Base-by-base conservation (phyloP, 139 green algal genomes). In the Ostreobium quekettii region DNA sequence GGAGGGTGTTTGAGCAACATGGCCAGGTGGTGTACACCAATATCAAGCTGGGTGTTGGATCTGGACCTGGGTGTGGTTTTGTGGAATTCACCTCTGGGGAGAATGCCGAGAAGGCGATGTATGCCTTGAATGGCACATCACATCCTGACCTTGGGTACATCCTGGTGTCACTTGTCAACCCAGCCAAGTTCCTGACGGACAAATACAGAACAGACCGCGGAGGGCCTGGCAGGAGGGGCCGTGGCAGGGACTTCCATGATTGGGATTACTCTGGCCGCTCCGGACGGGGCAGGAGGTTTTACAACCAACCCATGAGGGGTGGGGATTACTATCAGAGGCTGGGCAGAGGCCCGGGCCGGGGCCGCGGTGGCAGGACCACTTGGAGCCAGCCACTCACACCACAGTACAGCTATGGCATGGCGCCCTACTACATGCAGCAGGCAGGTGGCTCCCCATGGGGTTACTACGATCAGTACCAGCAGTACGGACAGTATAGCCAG, bases 51-150 rank as follows among this genome's bases (percentile, higher is more conserved):
- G n/a, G 61, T 5, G 6, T n/a, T n/a, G 61, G 61, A 3, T 38
- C 53, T 36, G 36, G 61, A n/a, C 61, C 61, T 29, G 61, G 61
- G 19, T 68, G 61, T 68, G 61, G 61, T 36, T 68, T 68, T 53
- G 61, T 68, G 35, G 61, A 68, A 3, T 68, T 68, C 53, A 28
- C 38, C 30, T 7, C 19, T 15, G 61, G 61, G 35, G 35, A 53
- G 42, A 38, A 68, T 68, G 61, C 61, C 11, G 61, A 68, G 36
- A 53, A 56, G 36, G 61, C 61, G 6, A 15, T 68, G 36, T 36
- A 11, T 36, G 61, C 61, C 8, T 37, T 68, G 26, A 36, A 68
- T 53, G 61, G 61, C 19, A 53, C 30, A 28, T 38, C 19, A 5
- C 19, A 68, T 29, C 26, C 61, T 4, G 8, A 33, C 15, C 36